These are phyloP conservation scores for Annona cherimola DNA, from an alignment of 164 flowering plant species.

Conservation along the genomic window DNA sequence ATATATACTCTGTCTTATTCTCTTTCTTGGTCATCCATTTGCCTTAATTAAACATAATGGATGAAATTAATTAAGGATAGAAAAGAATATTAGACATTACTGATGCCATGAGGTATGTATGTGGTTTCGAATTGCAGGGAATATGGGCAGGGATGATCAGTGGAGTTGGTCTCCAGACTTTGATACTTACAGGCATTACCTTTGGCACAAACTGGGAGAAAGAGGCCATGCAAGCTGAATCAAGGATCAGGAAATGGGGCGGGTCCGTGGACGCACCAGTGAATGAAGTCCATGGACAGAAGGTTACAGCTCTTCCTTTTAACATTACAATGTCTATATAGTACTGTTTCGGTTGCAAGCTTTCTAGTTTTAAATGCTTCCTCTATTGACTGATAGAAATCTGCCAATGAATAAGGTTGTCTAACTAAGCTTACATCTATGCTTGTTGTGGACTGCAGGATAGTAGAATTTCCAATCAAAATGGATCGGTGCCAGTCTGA, in stretches of 20 bases:
- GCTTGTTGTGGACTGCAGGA: background rate
- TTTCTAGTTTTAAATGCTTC: too few species aligned
- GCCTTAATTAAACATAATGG: background rate
- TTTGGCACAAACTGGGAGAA: constrained; percentile 29
- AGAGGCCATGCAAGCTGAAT: constrained; percentile 21
- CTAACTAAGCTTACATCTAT: background rate
- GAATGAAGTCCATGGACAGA: constrained; percentile 7
- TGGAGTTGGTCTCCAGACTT: constrained; percentile 26
- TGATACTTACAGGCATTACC: constrained; percentile 22
- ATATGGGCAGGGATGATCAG: constrained; percentile 33
- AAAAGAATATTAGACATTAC: background rate
- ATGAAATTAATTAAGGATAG: background rate
- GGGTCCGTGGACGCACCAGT: constrained; percentile 16
- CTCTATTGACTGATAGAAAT: background rate
- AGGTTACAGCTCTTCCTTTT: background rate
- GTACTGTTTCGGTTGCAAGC: background rate
- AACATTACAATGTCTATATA: background rate
- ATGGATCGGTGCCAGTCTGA: background rate
- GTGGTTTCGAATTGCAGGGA: constrained; percentile 17
- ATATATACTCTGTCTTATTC: background rate
- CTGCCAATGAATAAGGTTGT: background rate
- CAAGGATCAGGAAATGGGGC: constrained; percentile 21
- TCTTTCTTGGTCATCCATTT: background rate
- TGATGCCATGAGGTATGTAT: background rate
- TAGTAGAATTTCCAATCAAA: background rate